Evolutionary conservation across 2,329 filamentous ascomycete species (phyloP).

Genomic region (Venturia asperata): DNA sequence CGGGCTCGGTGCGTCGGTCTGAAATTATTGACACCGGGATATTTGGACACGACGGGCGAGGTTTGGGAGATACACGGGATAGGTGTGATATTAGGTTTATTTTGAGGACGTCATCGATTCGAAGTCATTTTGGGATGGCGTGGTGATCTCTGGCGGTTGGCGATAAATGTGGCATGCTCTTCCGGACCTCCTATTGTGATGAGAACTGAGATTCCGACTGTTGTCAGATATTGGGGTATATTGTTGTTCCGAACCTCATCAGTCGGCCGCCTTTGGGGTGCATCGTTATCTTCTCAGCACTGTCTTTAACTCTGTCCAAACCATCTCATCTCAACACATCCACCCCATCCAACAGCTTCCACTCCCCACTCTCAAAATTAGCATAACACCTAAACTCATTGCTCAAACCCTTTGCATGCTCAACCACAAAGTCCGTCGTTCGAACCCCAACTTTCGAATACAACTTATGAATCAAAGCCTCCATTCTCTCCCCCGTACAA

Average conservation of each 20-base stretch:
- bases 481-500: constrained; percentile 74
- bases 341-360: constrained; percentile 1
- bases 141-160: too few species aligned
- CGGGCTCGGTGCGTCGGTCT: too few species aligned
- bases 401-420: constrained; percentile 64
- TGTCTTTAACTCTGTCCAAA: too few species aligned
- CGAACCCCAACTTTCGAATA: constrained; percentile 56
- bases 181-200: too few species aligned
- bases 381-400: constrained; percentile 78
- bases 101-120: too few species aligned
- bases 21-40: too few species aligned
- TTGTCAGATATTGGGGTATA: background rate
- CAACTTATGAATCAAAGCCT: constrained; percentile 55
- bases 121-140: too few species aligned
- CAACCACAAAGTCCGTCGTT: constrained; percentile 61
- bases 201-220: background rate
- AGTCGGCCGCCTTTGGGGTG: background rate
- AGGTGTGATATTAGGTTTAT: too few species aligned
- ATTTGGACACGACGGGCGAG: too few species aligned
- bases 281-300: background rate
- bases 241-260: background rate
- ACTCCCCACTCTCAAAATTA: constrained; percentile 57
- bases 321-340: background rate
- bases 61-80: too few species aligned
- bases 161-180: too few species aligned